A percentile compares a stretch with the other conserved stretches of the same genome.
Conservation (phyloP, 2,329 filamentous ascomycete species). For the Trichoderma atrobrunneum region DNA sequence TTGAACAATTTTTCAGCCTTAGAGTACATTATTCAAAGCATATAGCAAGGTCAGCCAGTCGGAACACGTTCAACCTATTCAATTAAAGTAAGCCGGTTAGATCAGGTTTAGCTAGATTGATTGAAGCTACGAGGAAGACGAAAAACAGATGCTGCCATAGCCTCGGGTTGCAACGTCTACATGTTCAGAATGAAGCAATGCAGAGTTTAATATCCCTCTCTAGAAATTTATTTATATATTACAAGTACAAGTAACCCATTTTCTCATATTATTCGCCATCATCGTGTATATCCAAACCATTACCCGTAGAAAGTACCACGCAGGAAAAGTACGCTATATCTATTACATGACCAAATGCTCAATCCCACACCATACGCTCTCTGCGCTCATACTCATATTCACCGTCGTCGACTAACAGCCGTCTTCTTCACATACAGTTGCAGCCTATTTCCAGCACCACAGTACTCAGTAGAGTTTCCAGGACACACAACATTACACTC, state of each 20-base stretch:
- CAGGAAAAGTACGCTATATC: background rate
- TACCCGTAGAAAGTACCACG: background rate
- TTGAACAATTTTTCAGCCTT: too few species aligned
- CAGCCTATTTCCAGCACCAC: slow-evolving; percentile 32
- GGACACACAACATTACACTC: slow-evolving; percentile 37
- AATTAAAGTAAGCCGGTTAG: too few species aligned
- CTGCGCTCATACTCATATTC: background rate
- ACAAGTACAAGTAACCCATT: background rate
- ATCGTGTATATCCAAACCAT: background rate
- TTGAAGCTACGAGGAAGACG: background rate
- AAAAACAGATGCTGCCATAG: background rate
- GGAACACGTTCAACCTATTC: too few species aligned
- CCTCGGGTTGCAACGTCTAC: background rate
- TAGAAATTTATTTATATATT: background rate
- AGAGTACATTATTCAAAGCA: too few species aligned
- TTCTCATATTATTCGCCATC: background rate
- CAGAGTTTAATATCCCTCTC: background rate
- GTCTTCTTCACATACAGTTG: slow-evolving; percentile 31
- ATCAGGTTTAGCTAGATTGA: too few species aligned
- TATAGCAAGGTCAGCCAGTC: too few species aligned
- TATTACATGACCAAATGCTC: background rate
- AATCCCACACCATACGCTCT: background rate
- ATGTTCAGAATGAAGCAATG: background rate
- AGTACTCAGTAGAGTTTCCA: slow-evolving; percentile 32
- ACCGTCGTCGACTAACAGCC: background rate